Percentiles rank a stretch among this genome's conserved stretches.
Evolutionary conservation across 1,284 basidiomycete species (phyloP).

Genomic region (Boletus holoroseus): DNA sequence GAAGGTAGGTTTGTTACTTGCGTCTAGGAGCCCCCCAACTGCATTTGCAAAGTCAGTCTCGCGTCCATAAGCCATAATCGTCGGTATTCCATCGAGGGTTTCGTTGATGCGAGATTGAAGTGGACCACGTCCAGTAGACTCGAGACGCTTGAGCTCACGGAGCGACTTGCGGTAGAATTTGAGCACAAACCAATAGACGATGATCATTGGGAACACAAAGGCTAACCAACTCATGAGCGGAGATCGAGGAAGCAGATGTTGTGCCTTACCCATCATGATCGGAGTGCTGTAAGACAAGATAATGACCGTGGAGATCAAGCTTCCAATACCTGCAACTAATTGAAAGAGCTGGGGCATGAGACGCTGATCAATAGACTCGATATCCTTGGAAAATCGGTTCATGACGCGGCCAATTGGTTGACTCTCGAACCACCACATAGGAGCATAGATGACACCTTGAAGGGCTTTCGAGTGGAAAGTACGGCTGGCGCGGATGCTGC

Average conservation of each 20-base stretch:
- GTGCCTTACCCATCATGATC: slow-evolving; percentile 27
- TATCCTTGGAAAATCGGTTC: slow-evolving; percentile 46
- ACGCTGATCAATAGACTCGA: slow-evolving; percentile 32
- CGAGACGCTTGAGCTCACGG: slow-evolving; percentile 32
- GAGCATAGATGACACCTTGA: slow-evolving; percentile 38
- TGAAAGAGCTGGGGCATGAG: slow-evolving; percentile 28
- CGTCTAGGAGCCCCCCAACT: slow-evolving; percentile 22
- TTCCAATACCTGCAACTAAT: slow-evolving; percentile 30
- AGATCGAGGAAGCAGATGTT: neutral
- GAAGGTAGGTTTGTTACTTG: slow-evolving; percentile 30
- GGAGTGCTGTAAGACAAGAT: slow-evolving; percentile 28
- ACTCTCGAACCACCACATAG: slow-evolving; percentile 41
- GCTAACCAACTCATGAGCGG: slow-evolving; percentile 10
- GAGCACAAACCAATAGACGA: slow-evolving; percentile 29
- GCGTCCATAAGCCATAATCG: slow-evolving; percentile 30
- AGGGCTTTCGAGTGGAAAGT: slow-evolving; percentile 39
- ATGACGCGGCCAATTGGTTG: slow-evolving; percentile 46
- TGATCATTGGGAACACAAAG: slow-evolving; percentile 22
- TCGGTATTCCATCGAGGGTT: slow-evolving; percentile 31
- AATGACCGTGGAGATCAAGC: slow-evolving; percentile 23
- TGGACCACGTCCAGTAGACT: slow-evolving; percentile 28
- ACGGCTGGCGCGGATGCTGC: slow-evolving; percentile 40
- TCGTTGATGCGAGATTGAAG: slow-evolving; percentile 31
- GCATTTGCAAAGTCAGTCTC: slow-evolving; percentile 25
- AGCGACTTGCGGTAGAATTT: slow-evolving; percentile 30